Evolutionary conservation across 768 basidiomycete genomes (phyloP).

Genomic region (Boletus edulis): DNA sequence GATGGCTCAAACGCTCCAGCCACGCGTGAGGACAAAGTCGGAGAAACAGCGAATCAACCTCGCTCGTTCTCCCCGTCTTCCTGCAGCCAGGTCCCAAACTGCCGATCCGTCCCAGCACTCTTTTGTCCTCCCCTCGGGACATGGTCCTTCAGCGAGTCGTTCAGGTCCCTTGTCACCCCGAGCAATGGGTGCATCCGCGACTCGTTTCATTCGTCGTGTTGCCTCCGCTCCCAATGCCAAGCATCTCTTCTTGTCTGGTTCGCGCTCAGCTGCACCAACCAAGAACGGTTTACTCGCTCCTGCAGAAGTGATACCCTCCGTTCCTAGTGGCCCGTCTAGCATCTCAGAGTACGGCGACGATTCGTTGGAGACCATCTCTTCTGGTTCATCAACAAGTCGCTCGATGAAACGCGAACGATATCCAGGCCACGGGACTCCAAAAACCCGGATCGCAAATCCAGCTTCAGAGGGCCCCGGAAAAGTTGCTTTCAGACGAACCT

Average conservation of each 20-base stretch:
- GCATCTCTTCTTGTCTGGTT: conserved; percentile 69
- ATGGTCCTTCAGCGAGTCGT: conserved; percentile 34
- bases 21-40: conserved; percentile 40
- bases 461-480: conserved; percentile 51
- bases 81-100: conserved; percentile 26
- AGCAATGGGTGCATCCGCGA: conserved; percentile 68
- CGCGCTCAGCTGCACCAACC: conserved; percentile 57
- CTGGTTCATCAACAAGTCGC: conserved; percentile 64
- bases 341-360: conserved; percentile 60
- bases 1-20: conserved; percentile 25
- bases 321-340: conserved; percentile 47
- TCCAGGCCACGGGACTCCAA: conserved; percentile 26
- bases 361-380: conserved; percentile 78
- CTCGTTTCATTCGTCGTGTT: conserved; percentile 91
- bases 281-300: conserved; percentile 81
- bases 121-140: conserved; percentile 29
- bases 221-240: conserved; percentile 97
- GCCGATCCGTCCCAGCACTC: conserved; percentile 41
- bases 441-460: conserved; percentile 47
- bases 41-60: conserved; percentile 47
- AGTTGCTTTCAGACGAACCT: conserved; percentile 86
- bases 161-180: conserved; percentile 62
- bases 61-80: conserved; percentile 44
- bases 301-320: conserved; percentile 54
- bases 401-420: conserved; percentile 41